Evolutionary conservation across 2,329 filamentous ascomycete genomes (phyloP).

Genomic region (Pyrenophora graminea): DNA sequence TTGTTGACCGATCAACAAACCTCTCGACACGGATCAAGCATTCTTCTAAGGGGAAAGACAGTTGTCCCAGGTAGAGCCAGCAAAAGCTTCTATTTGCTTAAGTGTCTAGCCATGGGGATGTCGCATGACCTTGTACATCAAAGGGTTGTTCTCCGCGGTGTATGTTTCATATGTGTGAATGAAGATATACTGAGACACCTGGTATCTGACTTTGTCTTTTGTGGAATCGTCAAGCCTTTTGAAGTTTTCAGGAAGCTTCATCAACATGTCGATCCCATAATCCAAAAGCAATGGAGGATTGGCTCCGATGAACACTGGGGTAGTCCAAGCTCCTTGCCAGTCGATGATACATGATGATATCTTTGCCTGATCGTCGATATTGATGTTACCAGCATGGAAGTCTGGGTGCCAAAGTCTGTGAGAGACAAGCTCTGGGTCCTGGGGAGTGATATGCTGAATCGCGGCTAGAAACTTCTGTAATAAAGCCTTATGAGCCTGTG

Average conservation of each 20-base stretch:
- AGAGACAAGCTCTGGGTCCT: constrained; percentile 28
- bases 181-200: constrained; percentile 33
- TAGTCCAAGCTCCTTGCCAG: constrained; percentile 32
- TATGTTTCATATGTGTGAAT: constrained; percentile 28
- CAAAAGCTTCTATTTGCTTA: constrained; percentile 36
- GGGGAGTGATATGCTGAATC: constrained; percentile 30
- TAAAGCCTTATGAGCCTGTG: constrained; percentile 23
- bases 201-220: constrained; percentile 27
- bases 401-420: constrained; percentile 36
- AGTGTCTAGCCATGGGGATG: constrained; percentile 31
- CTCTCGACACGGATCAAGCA: constrained; percentile 31
- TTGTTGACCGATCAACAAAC: constrained; percentile 16
- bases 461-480: constrained; percentile 28
- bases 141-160: constrained; percentile 28
- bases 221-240: constrained; percentile 27
- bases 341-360: constrained; percentile 37
- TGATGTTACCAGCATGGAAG: constrained; percentile 37
- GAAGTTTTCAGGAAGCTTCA: constrained; percentile 34
- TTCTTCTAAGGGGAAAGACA: constrained; percentile 29
- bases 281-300: constrained; percentile 31
- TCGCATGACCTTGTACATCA: constrained; percentile 32
- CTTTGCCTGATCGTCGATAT: constrained; percentile 24
- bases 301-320: constrained; percentile 30
- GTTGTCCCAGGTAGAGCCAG: constrained; percentile 31
- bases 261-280: constrained; percentile 32